phyloP scores from a whole-genome alignment of 495 filamentous ascomycete genomes.

The Penicillium chermesinum region DNA sequence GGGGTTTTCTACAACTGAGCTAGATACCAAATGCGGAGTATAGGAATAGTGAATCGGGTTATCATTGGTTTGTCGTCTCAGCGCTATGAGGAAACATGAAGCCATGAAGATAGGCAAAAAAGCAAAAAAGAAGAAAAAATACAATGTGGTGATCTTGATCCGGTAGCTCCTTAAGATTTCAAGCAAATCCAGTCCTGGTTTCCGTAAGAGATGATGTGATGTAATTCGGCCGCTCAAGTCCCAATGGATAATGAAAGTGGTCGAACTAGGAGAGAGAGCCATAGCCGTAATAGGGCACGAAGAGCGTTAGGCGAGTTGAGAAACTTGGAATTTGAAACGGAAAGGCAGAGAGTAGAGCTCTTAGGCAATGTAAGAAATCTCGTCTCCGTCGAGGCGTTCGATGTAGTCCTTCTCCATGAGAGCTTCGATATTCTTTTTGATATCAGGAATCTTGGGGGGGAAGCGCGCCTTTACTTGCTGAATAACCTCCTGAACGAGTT shows the following conservation, averaged over 20 bases:
- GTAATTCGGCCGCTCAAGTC: not conserved
- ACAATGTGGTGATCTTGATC: conserved; percentile 41
- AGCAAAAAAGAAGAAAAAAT: conserved; percentile 23
- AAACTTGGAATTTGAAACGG: conserved; percentile 2
- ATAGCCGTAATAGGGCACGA: conserved; percentile 12
- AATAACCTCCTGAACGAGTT: conserved; percentile 90
- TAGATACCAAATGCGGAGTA: conserved; percentile 1
- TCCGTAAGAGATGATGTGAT: not conserved
- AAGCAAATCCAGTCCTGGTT: conserved; percentile 7
- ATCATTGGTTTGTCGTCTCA: conserved; percentile 35
- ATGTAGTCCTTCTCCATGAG: conserved; percentile 99
- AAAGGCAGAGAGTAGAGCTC: not conserved
- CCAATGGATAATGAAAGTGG: not conserved
- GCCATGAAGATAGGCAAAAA: conserved; percentile 19
- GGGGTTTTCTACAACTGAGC: too few species aligned
- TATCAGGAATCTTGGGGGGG: conserved; percentile 84
- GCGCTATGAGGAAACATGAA: conserved; percentile 34
- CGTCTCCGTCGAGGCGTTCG: conserved; percentile 89
- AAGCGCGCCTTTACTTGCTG: conserved; percentile 92
- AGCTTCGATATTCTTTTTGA: conserved; percentile 99
- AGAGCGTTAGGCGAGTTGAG: conserved; percentile 4
- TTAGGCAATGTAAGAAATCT: conserved; percentile 85
- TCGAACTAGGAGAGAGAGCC: not conserved
- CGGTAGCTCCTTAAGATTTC: conserved; percentile 15
- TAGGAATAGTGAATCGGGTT: conserved; percentile 18